A percentile compares a stretch with the other conserved stretches of the same genome.
Conservation (phyloP, 257 asterid genomes). For the Solanum tacnaense region DNA sequence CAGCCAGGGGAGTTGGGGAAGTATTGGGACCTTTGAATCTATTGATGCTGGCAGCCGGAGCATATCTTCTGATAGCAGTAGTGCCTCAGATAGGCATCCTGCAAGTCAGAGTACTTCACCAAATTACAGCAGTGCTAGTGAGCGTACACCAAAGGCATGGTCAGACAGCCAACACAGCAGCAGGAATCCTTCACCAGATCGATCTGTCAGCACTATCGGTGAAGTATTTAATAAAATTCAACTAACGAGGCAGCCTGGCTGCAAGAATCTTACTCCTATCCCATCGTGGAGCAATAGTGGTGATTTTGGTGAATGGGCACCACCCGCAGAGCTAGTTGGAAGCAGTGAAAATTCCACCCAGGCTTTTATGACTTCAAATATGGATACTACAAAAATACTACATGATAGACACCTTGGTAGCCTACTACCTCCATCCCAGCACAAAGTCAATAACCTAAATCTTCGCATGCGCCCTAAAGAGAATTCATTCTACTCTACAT, state of each 20-base stretch:
- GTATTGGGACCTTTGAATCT: conserved; percentile 18
- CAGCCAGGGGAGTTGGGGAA: conserved; percentile 49
- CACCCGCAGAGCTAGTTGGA: conserved; percentile 6
- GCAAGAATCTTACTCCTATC: conserved; percentile 16
- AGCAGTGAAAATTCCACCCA: conserved; percentile 18
- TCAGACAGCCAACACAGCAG: not conserved
- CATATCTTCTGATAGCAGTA: conserved; percentile 1
- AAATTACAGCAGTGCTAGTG: not conserved
- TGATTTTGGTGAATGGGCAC: conserved; percentile 10
- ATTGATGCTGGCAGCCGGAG: conserved; percentile 18
- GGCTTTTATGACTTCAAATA: conserved; percentile 10
- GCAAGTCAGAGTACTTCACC: not conserved
- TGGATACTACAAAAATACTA: not conserved
- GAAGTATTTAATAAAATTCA: not conserved
- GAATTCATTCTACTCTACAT: conserved; percentile 1
- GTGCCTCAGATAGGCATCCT: not conserved
- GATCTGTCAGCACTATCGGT: not conserved
- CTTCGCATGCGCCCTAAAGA: conserved; percentile 15
- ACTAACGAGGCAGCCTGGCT: conserved; percentile 1
- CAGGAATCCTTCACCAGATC: not conserved
- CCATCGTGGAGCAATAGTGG: not conserved
- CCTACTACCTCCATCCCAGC: conserved; percentile 17
- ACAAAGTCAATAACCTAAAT: conserved; percentile 11
- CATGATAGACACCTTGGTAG: conserved; percentile 9
- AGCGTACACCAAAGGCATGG: not conserved